Evolutionary conservation across 2,329 filamentous ascomycete species (phyloP).

Genomic region (Dactylella cylindrospora): DNA sequence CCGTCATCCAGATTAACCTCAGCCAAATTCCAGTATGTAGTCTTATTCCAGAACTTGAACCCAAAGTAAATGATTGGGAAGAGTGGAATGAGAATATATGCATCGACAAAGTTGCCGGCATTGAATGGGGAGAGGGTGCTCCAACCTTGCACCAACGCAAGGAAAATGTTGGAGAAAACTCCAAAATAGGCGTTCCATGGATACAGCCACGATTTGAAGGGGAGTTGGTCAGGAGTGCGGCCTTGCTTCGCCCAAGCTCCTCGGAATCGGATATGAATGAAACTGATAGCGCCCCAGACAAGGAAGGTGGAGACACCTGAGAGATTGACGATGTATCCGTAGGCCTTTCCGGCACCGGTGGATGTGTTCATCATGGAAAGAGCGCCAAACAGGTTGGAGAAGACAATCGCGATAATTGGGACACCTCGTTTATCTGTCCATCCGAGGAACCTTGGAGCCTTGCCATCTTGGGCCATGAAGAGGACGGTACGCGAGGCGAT

Average conservation of each 20-base stretch:
- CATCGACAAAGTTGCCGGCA: slow-evolving; percentile 63
- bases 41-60: slow-evolving; percentile 61
- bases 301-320: slow-evolving; percentile 41
- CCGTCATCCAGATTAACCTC: slow-evolving; percentile 38
- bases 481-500: slow-evolving; percentile 41
- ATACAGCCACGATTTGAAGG: slow-evolving; percentile 28
- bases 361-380: slow-evolving; percentile 67
- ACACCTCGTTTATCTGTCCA: slow-evolving; percentile 34
- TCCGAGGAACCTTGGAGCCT: slow-evolving; percentile 37
- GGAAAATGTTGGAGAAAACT: slow-evolving; percentile 30
- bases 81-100: slow-evolving; percentile 64
- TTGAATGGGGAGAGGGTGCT: slow-evolving; percentile 59
- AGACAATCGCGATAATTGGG: slow-evolving; percentile 27
- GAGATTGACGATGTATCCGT: slow-evolving; percentile 63
- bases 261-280: slow-evolving; percentile 36
- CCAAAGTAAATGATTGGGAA: slow-evolving; percentile 62
- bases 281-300: slow-evolving; percentile 37
- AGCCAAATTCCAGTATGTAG: slow-evolving; percentile 49
- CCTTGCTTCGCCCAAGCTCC: slow-evolving; percentile 26
- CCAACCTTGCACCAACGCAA: slow-evolving; percentile 39
- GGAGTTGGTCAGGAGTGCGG: slow-evolving; percentile 25
- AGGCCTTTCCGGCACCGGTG: slow-evolving; percentile 66
- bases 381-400: slow-evolving; percentile 35
- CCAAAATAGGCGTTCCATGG: slow-evolving; percentile 43
- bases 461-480: slow-evolving; percentile 40